Evolutionary conservation across 495 filamentous ascomycete species (phyloP).

Genomic region (Xylaria nigripes): DNA sequence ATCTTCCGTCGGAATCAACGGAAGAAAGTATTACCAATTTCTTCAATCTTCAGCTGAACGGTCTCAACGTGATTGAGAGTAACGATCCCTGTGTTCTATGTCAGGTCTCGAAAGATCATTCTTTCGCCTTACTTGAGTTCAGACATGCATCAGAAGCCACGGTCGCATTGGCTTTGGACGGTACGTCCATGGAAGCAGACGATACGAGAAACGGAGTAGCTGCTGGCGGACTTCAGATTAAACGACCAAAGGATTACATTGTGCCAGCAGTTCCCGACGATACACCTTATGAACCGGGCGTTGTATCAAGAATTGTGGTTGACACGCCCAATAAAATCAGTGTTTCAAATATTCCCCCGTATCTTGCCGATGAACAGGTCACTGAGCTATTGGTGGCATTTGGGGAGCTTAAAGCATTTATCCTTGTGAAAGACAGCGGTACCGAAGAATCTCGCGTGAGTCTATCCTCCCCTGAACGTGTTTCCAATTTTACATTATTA

Average conservation of each 20-base stretch:
- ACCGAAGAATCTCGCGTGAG: constrained; percentile 85
- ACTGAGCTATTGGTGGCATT: constrained; percentile 83
- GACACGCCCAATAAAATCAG: constrained; percentile 95
- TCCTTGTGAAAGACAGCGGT: constrained; percentile 77
- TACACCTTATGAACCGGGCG: constrained; percentile 64
- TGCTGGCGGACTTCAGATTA: constrained; percentile 70
- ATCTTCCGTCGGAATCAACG: constrained; percentile 59
- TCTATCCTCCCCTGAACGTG: constrained; percentile 12
- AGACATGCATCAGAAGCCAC: constrained; percentile 81
- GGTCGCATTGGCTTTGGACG: constrained; percentile 81
- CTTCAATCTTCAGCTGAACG: constrained; percentile 94
- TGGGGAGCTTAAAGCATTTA: constrained; percentile 87
- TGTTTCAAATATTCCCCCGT: constrained; percentile 77
- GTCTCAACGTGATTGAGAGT: constrained; percentile 78
- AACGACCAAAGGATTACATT: constrained; percentile 95
- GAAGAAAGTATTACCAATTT: constrained; percentile 70
- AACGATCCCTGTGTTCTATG: constrained; percentile 81
- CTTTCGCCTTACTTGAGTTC: constrained; percentile 86
- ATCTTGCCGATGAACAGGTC: constrained; percentile 84
- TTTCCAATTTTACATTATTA: constrained; percentile 3
- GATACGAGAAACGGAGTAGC: constrained; percentile 48
- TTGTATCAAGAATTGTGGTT: constrained; percentile 69
- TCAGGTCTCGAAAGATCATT: constrained; percentile 66
- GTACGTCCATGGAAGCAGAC: constrained; percentile 75
- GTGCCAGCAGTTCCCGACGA: constrained; percentile 76